Evolutionary conservation across 208 protist genomes (phyloP).

Genomic region (Acanthamoeba lenticulata): DNA sequence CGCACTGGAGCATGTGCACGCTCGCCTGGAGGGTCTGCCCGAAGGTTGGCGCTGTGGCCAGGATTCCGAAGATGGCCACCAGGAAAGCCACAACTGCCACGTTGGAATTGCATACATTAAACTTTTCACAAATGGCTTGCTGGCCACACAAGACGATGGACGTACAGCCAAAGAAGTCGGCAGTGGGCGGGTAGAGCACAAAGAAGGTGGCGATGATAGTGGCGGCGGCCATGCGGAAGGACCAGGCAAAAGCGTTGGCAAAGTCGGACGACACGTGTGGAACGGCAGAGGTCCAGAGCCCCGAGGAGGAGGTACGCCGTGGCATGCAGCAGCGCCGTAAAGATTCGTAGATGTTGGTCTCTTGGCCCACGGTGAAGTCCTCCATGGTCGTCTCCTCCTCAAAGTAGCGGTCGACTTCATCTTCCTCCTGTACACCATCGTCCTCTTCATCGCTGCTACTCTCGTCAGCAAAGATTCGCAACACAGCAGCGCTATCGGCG

Average conservation of each 20-base stretch:
- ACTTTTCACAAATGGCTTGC: not conserved
- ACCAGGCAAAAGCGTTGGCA: constrained; percentile 9
- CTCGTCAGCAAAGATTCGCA: no score
- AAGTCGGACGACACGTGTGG: constrained; percentile 41
- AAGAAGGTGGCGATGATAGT: constrained; percentile 54
- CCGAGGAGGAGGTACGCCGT: not conserved
- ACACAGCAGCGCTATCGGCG: no score
- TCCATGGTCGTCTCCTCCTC: constrained; percentile 18
- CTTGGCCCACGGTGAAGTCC: constrained; percentile 42
- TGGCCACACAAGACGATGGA: not conserved
- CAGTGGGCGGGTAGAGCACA: constrained; percentile 6
- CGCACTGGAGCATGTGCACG: not conserved
- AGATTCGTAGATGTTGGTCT: not conserved
- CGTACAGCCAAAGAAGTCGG: constrained; percentile 51
- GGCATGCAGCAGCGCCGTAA: not conserved
- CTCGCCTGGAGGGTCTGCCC: not conserved
- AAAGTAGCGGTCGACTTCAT: constrained; percentile 24
- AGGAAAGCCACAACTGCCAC: constrained; percentile 46
- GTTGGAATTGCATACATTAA: not conserved
- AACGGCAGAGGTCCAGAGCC: not conserved
- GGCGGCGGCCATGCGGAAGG: constrained; percentile 8
- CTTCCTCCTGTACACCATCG: not conserved
- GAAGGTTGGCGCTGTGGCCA: not conserved
- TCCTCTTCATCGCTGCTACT: no score
- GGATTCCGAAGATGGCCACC: constrained; percentile 23